A percentile compares a stretch with the other conserved stretches of the same genome.
Conservation (phyloP, 768 basidiomycete species). For the Russula sp. region DNA sequence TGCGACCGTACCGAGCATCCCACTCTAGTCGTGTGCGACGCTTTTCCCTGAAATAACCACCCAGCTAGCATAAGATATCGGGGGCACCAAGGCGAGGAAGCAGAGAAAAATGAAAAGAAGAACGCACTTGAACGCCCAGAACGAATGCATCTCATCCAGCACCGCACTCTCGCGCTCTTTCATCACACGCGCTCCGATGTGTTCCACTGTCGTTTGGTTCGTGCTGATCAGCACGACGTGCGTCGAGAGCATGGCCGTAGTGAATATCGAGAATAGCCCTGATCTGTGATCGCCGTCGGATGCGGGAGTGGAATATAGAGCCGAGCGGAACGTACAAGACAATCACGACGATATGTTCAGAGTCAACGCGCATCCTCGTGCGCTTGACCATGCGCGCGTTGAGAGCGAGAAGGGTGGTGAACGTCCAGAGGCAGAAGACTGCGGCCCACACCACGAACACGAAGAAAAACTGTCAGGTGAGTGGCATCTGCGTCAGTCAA, state of each 20-base stretch:
- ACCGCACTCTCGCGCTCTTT: conserved; percentile 52
- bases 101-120: background rate
- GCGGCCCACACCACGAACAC: conserved; percentile 65
- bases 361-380: conserved; percentile 38
- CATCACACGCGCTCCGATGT: conserved; percentile 49
- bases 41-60: conserved; percentile 39
- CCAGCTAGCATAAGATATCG: background rate
- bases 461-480: conserved; percentile 60
- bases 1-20: conserved; percentile 76
- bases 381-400: conserved; percentile 32
- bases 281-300: conserved; percentile 35
- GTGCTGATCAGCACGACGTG: conserved; percentile 55
- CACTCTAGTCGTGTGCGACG: conserved; percentile 42
- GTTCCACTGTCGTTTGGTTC: conserved; percentile 78
- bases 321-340: conserved; percentile 48
- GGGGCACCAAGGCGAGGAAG: background rate
- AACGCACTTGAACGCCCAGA: conserved; percentile 50
- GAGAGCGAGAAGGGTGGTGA: conserved; percentile 51
- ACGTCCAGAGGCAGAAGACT: conserved; percentile 55
- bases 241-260: conserved; percentile 42
- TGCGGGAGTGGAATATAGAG: background rate
- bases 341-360: conserved; percentile 66
- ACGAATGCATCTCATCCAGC: conserved; percentile 45
- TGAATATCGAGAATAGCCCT: conserved; percentile 69
- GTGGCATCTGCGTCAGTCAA: too few species aligned